Evolutionary conservation across 108 stramenopile species (phyloP).

Genomic region (Cyclotella baltica): DNA sequence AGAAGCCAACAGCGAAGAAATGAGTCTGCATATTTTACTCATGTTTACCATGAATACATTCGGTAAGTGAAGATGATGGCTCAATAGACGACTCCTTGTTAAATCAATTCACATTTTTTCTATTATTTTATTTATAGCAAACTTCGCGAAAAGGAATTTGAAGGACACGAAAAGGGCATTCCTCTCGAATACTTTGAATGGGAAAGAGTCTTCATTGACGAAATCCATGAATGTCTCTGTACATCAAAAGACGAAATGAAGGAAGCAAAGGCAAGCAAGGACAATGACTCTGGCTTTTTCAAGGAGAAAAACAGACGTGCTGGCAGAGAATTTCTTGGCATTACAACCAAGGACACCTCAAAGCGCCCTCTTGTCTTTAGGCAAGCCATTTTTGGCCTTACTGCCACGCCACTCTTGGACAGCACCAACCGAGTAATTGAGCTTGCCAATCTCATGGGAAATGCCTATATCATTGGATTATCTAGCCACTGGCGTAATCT

Average conservation of each 20-base stretch:
- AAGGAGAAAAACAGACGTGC: constrained; percentile 66
- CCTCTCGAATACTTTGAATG: constrained; percentile 82
- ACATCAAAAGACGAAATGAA: constrained; percentile 58
- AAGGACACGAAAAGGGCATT: constrained; percentile 60
- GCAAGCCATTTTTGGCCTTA: constrained; percentile 69
- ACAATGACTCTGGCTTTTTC: constrained; percentile 42
- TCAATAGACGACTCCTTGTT: background rate
- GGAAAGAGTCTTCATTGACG: constrained; percentile 81
- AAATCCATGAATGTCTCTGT: constrained; percentile 75
- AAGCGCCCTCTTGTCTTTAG: constrained; percentile 64
- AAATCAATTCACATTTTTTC: background rate
- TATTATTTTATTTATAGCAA: background rate
- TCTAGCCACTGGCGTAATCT: constrained; percentile 73
- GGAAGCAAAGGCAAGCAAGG: constrained; percentile 45
- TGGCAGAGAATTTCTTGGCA: constrained; percentile 68
- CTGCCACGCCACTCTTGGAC: constrained; percentile 81
- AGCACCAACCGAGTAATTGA: constrained; percentile 73
- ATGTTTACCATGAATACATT: constrained; percentile 65
- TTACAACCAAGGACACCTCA: constrained; percentile 59
- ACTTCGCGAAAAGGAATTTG: constrained; percentile 64
- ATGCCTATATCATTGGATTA: constrained; percentile 70
- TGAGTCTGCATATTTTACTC: constrained; percentile 65
- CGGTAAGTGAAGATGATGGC: constrained; percentile 5
- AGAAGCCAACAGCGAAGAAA: constrained; percentile 64
- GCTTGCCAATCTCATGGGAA: constrained; percentile 80